A percentile compares a stretch with the other conserved stretches of the same genome.
Conservation (phyloP, 768 basidiomycete genomes). For the Heimioporus sp. region DNA sequence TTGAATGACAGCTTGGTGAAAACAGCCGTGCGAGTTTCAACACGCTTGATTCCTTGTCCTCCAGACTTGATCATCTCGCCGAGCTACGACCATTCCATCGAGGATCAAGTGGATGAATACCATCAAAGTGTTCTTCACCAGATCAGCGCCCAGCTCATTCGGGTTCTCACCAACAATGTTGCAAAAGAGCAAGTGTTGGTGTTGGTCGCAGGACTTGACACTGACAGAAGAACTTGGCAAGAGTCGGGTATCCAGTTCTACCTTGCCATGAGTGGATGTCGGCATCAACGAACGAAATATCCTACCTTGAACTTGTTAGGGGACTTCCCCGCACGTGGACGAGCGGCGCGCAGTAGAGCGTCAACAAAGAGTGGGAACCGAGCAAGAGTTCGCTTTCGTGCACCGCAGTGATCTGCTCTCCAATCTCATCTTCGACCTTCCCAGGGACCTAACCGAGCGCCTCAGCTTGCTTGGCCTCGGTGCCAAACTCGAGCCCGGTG, state of each 20-base stretch:
- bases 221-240: conserved; percentile 98
- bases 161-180: conserved; percentile 98
- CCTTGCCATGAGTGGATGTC: conserved; percentile 48
- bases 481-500: conserved; percentile 35
- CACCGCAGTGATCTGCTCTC: conserved; percentile 81
- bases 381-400: conserved; percentile 88
- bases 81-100: conserved; percentile 98
- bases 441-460: conserved; percentile 93
- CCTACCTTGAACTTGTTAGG: conserved; percentile 87
- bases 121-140: conserved; percentile 97
- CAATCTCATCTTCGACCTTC: conserved; percentile 97
- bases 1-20: conserved; percentile 95
- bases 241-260: conserved; percentile 84
- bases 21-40: conserved; percentile 96
- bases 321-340: conserved; percentile 83
- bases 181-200: conserved; percentile 88
- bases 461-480: conserved; percentile 60
- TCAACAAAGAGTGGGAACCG: conserved; percentile 76
- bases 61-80: conserved; percentile 99
- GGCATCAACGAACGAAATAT: neutral
- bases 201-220: conserved; percentile 87
- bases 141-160: conserved; percentile 82
- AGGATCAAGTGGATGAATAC: conserved; percentile 95
- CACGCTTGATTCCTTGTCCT: conserved; percentile 84
- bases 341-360: conserved; percentile 85